Evolutionary conservation across 805 yeast genomes (phyloP).

Genomic region (Diddensiella santjacobensis): DNA sequence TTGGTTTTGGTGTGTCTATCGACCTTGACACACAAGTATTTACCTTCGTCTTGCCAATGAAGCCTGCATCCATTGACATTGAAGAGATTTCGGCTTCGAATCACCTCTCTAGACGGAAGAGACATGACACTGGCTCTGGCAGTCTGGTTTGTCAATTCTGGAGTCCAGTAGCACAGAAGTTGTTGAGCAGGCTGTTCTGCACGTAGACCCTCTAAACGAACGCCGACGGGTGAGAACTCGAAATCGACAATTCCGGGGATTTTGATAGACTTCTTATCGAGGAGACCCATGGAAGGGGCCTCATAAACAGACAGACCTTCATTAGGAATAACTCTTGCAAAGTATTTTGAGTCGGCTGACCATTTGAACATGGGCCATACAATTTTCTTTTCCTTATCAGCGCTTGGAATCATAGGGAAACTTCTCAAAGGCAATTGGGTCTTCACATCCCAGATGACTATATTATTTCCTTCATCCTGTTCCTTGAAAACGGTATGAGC

Average conservation of each 20-base stretch:
- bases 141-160: conserved; percentile 86
- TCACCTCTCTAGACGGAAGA: conserved; percentile 72
- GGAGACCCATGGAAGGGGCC: conserved; percentile 66
- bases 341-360: conserved; percentile 88
- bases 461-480: conserved; percentile 86
- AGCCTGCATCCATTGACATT: conserved; percentile 88
- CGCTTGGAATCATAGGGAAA: conserved; percentile 57
- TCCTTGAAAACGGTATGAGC: conserved; percentile 77
- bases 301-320: conserved; percentile 85
- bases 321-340: conserved; percentile 93
- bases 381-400: conserved; percentile 46
- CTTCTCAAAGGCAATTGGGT: conserved; percentile 84
- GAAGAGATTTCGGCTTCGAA: conserved; percentile 90
- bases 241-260: conserved; percentile 84
- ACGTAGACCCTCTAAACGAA: conserved; percentile 56
- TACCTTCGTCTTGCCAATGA: conserved; percentile 91
- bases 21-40: conserved; percentile 84
- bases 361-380: conserved; percentile 97
- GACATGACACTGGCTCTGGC: conserved; percentile 92
- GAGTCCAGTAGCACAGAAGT: conserved; percentile 92
- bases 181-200: conserved; percentile 49
- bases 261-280: conserved; percentile 82
- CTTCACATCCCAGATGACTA: conserved; percentile 87
- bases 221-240: conserved; percentile 91
- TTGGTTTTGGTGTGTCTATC: conserved; percentile 95